Percentiles rank a stretch among this genome's conserved stretches.
phyloP scores from a whole-genome alignment of 352 stramenopile species.

The Globisporangium perplexum region DNA sequence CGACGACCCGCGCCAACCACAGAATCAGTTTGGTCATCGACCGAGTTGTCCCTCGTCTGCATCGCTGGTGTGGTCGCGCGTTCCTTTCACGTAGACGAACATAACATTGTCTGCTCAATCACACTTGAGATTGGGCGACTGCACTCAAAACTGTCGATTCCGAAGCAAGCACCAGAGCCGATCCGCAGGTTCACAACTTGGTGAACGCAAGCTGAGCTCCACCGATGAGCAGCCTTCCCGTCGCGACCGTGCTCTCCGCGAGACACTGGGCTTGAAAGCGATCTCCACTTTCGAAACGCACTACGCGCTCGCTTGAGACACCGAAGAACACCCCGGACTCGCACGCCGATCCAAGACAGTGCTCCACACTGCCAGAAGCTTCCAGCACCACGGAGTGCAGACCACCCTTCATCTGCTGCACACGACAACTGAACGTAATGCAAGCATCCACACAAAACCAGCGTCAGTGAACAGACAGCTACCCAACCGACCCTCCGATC shows the following conservation, averaged over 20 bases:
- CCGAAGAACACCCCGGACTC: constrained; percentile 41
- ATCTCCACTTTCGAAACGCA: constrained; percentile 23
- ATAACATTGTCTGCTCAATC: too few species aligned
- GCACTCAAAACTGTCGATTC: constrained; percentile 5
- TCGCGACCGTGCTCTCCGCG: constrained; percentile 9
- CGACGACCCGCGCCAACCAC: too few species aligned
- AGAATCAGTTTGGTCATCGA: too few species aligned
- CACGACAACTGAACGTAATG: constrained; percentile 22
- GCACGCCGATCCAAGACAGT: constrained; percentile 27
- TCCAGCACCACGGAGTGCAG: constrained; percentile 21
- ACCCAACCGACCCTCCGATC: background rate
- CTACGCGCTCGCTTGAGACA: constrained; percentile 30
- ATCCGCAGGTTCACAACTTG: constrained; percentile 14
- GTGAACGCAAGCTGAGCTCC: constrained; percentile 38
- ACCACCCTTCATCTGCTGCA: constrained; percentile 20
- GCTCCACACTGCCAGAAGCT: constrained; percentile 27
- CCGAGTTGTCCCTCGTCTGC: too few species aligned
- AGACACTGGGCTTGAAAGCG: constrained; percentile 32
- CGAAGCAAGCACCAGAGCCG: background rate
- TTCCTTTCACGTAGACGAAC: too few species aligned
- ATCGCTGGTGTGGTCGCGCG: too few species aligned
- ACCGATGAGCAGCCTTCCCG: constrained; percentile 29
- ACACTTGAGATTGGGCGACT: background rate
- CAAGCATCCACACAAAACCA: background rate
- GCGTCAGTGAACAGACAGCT: background rate